These are phyloP conservation scores for Pestalotiopsis sp. DNA, from an alignment of 2,329 filamentous ascomycete species.

Conservation along the genomic window DNA sequence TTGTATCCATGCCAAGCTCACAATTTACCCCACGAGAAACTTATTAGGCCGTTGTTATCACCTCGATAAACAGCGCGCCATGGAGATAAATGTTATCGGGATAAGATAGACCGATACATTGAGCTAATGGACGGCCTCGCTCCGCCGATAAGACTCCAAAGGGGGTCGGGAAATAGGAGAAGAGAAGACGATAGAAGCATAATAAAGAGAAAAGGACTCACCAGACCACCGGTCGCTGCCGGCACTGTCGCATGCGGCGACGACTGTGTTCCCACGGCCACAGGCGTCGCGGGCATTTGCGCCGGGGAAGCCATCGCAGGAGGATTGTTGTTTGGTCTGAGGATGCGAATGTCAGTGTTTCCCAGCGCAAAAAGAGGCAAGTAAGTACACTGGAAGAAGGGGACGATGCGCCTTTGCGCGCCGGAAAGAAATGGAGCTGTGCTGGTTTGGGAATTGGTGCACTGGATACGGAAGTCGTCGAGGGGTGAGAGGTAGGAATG, in stretches of 20 bases:
- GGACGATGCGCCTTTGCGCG: neutral
- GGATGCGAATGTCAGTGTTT: neutral
- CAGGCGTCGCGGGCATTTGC: neutral
- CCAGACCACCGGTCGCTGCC: conserved; percentile 10
- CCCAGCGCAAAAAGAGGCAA: neutral
- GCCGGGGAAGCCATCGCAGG: conserved; percentile 12
- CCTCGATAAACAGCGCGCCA: conserved; percentile 5
- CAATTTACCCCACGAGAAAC: conserved; percentile 2
- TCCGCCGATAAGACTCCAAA: neutral
- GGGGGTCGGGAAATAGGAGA: neutral
- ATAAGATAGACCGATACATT: conserved; percentile 5
- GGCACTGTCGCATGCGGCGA: conserved; percentile 14
- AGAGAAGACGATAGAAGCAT: neutral
- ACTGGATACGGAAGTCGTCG: neutral
- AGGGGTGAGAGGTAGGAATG: neutral
- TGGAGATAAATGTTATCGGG: conserved; percentile 2
- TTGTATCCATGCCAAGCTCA: conserved; percentile 3
- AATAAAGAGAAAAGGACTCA: conserved; percentile 6
- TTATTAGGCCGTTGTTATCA: conserved; percentile 7
- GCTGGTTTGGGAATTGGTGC: neutral
- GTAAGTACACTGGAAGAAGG: neutral
- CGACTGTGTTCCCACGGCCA: neutral
- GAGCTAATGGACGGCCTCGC: neutral
- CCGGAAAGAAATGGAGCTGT: neutral
- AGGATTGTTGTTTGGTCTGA: conserved; percentile 4